phyloP scores from a whole-genome alignment of 139 green algal genomes.

The Picochlorum sp. region DNA sequence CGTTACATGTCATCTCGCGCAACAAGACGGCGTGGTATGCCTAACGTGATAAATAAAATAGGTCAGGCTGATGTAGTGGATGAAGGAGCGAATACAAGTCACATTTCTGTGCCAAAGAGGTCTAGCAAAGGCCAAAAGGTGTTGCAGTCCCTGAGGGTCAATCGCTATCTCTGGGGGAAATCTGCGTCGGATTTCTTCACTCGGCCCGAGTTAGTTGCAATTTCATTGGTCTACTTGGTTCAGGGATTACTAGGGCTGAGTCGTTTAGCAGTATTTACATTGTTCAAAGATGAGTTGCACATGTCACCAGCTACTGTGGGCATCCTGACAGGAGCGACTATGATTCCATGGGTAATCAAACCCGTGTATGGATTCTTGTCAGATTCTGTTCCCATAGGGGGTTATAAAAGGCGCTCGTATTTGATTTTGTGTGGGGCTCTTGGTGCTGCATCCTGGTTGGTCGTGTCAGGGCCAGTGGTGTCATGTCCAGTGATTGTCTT shows the following conservation, averaged over 20 bases:
- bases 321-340: background rate
- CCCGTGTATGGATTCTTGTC: conserved; percentile 89
- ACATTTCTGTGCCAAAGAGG: too few species aligned
- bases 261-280: conserved; percentile 76
- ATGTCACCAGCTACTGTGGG: conserved; percentile 74
- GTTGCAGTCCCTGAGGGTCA: background rate
- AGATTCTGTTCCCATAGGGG: conserved; percentile 86
- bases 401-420: conserved; percentile 82
- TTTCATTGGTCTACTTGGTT: conserved; percentile 82
- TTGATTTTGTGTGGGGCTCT: conserved; percentile 62
- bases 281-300: conserved; percentile 87
- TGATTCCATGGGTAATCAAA: conserved; percentile 68
- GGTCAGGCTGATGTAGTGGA: too few species aligned
- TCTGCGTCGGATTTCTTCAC: background rate
- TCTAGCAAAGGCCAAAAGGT: background rate
- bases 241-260: conserved; percentile 89
- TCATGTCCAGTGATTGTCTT: conserved; percentile 45
- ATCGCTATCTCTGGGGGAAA: conserved; percentile 1
- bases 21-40: too few species aligned
- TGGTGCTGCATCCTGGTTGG: conserved; percentile 59
- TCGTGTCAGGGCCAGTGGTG: conserved; percentile 46
- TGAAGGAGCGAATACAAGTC: too few species aligned
- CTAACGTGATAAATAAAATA: too few species aligned
- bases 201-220: conserved; percentile 7
- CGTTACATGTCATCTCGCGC: too few species aligned